These are phyloP conservation scores for Aspergillus phoenicis DNA, from an alignment of 2,329 filamentous ascomycete genomes.

Conservation along the genomic window DNA sequence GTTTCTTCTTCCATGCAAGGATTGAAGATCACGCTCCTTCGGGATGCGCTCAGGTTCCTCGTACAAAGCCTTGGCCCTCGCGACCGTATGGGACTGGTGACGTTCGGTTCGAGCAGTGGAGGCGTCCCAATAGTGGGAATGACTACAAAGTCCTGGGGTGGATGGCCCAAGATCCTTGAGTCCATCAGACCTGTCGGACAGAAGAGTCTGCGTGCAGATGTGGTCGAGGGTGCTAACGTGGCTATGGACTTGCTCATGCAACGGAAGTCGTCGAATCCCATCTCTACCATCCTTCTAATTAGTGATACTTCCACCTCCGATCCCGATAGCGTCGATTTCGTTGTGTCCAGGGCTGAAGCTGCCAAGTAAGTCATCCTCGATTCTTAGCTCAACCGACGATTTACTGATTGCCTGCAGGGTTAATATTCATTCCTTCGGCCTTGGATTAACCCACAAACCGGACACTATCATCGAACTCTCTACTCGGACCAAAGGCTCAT, in stretches of 20 bases:
- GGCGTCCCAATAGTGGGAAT: constrained; percentile 96
- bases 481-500: constrained; percentile 91
- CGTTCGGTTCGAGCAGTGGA: constrained; percentile 91
- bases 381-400: constrained; percentile 5
- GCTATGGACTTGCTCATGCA: constrained; percentile 99
- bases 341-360: constrained; percentile 92
- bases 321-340: constrained; percentile 93
- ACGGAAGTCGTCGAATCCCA: constrained; percentile 90
- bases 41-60: constrained; percentile 89
- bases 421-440: constrained; percentile 91
- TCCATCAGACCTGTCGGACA: constrained; percentile 92
- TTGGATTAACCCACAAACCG: constrained; percentile 95
- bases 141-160: constrained; percentile 91
- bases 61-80: constrained; percentile 86
- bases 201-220: constrained; percentile 93
- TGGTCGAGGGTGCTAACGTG: constrained; percentile 95
- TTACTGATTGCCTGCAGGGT: constrained; percentile 60
- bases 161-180: constrained; percentile 82
- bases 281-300: constrained; percentile 93
- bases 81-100: constrained; percentile 95
- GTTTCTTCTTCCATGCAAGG: constrained; percentile 99
- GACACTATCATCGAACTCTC: constrained; percentile 99
- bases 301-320: constrained; percentile 96
- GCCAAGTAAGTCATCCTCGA: constrained; percentile 70
- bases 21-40: constrained; percentile 93